Percentiles rank a stretch among this genome's conserved stretches.
phyloP scores from a whole-genome alignment of 1,284 basidiomycete species.

The Sporisorium reilianum region DNA sequence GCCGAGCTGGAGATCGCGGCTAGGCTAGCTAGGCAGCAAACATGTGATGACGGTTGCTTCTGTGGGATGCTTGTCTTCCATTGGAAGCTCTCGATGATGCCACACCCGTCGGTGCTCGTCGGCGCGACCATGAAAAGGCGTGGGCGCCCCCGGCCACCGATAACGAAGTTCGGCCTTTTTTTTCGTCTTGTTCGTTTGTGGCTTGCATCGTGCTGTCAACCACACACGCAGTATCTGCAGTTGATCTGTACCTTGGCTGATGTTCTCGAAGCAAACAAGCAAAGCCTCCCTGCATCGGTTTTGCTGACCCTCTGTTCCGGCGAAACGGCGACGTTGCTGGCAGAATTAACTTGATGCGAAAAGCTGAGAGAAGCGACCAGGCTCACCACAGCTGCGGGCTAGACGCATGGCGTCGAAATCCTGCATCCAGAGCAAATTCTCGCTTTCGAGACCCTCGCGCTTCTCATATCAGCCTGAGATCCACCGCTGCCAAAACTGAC shows the following conservation, averaged over 20 bases:
- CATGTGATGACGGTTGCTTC: no score
- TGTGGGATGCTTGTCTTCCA: no score
- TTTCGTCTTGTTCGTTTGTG: conserved; percentile 2
- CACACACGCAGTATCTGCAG: not conserved
- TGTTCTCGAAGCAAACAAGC: conserved; percentile 10
- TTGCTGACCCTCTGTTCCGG: not conserved
- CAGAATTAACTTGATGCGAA: not conserved
- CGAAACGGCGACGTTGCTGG: not conserved
- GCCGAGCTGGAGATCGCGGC: no score
- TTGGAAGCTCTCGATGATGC: not conserved
- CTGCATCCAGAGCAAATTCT: conserved; percentile 10
- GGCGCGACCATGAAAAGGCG: not conserved
- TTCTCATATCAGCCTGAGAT: conserved; percentile 7
- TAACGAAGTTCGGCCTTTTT: conserved; percentile 21
- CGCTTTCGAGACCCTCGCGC: not conserved
- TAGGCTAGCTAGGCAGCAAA: no score
- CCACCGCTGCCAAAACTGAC: no score
- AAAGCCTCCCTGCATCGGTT: not conserved
- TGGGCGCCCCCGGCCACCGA: not conserved
- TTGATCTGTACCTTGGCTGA: not conserved
- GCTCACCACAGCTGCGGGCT: conserved; percentile 13
- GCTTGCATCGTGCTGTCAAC: conserved; percentile 7
- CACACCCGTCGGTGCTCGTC: not conserved
- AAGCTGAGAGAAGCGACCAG: not conserved
- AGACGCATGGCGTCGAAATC: conserved; percentile 27